Conservation (phyloP, 2,329 filamentous ascomycete genomes). For the Talaromyces sp. region DNA sequence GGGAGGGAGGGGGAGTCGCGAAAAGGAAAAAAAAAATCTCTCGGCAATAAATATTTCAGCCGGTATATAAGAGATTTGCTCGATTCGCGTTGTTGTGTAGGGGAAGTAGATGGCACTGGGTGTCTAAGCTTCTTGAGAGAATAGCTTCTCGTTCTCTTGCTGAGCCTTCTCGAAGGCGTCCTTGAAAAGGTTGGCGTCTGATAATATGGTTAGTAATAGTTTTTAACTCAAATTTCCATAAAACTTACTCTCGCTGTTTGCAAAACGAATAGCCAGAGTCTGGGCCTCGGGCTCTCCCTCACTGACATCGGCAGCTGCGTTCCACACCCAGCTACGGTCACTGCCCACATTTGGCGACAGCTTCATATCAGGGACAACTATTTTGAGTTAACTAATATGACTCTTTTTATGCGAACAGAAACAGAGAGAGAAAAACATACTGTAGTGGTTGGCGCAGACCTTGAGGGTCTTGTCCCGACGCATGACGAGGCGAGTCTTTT, state of each 20-base stretch:
- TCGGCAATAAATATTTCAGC: neutral
- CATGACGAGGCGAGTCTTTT: constrained; percentile 97
- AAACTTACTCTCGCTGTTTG: constrained; percentile 88
- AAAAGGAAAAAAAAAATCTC: neutral
- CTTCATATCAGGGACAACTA: constrained; percentile 98
- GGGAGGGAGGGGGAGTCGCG: constrained; percentile 1
- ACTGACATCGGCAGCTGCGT: constrained; percentile 92
- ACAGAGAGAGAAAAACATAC: constrained; percentile 54
- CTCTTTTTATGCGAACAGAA: too few species aligned
- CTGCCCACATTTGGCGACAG: constrained; percentile 96
- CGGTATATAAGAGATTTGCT: neutral
- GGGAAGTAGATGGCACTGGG: neutral
- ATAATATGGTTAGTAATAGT: neutral
- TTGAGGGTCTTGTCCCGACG: constrained; percentile 99
- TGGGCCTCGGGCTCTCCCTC: constrained; percentile 96
- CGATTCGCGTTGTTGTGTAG: neutral
- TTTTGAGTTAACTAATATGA: too few species aligned
- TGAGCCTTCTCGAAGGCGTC: constrained; percentile 96
- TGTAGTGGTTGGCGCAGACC: constrained; percentile 99
- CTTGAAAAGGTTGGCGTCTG: constrained; percentile 96
- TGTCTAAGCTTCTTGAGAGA: constrained; percentile 53
- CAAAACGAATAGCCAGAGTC: constrained; percentile 94
- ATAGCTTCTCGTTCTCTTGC: constrained; percentile 88
- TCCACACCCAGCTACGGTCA: constrained; percentile 99
- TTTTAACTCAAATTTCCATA: too few species aligned